Evolutionary conservation across 441 rosid genomes (phyloP).

Genomic region (Populus hybrid): DNA sequence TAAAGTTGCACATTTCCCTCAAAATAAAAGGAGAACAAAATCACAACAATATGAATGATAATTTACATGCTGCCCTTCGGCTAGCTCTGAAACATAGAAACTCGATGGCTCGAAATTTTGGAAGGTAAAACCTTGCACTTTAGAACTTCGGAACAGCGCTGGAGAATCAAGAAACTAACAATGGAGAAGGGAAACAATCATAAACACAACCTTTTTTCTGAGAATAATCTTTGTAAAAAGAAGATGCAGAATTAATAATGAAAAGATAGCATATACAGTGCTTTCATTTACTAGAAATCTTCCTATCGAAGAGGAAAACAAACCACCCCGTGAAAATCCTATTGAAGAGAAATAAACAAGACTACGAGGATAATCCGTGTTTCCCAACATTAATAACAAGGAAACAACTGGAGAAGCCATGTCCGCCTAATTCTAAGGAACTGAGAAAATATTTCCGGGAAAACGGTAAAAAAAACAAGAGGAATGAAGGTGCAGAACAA

Average conservation of each 20-base stretch:
- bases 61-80: too few relatives aligned
- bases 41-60: too few relatives aligned
- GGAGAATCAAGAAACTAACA: too few relatives aligned
- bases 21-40: too few relatives aligned
- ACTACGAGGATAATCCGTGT: constrained; percentile 16
- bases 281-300: not conserved
- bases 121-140: too few relatives aligned
- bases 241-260: not conserved
- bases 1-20: too few relatives aligned
- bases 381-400: constrained; percentile 30
- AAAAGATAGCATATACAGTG: not conserved
- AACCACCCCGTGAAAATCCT: constrained; percentile 13
- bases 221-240: not conserved
- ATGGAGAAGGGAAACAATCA: too few relatives aligned
- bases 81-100: too few relatives aligned
- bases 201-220: too few relatives aligned
- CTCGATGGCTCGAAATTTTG: too few relatives aligned
- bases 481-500: constrained; percentile 26
- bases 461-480: constrained; percentile 8
- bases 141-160: too few relatives aligned
- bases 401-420: constrained; percentile 27
- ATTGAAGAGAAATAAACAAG: not conserved
- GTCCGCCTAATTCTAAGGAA: constrained; percentile 13
- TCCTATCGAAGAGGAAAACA: not conserved
- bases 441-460: not conserved